Percentiles rank a stretch among this genome's conserved stretches.
Conservation (phyloP, 495 filamentous ascomycete genomes). For the Collariella sp. region DNA sequence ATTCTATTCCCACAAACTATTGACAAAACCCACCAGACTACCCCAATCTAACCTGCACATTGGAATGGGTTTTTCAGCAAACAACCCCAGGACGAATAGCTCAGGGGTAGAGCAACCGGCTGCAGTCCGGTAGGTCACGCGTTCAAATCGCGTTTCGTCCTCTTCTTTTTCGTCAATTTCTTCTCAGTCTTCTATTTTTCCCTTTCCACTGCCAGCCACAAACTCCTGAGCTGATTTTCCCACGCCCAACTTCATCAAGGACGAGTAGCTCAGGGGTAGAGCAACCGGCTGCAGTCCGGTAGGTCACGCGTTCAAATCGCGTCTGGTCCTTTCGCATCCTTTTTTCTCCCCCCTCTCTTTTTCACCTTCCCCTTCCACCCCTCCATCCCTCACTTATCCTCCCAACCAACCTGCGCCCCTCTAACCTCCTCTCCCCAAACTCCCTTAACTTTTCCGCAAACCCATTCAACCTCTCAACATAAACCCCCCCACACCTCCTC, state of each 20-base stretch:
- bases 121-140: conserved; percentile 6
- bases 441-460: no score
- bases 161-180: neutral
- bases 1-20: no score
- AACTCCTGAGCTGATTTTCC: neutral
- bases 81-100: conserved; percentile 17
- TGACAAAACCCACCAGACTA: no score
- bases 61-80: conserved; percentile 28
- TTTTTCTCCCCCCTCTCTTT: no score
- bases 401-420: no score
- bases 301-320: conserved; percentile 6
- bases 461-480: no score
- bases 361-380: no score
- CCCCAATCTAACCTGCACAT: no score
- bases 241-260: conserved; percentile 33
- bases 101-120: conserved; percentile 6
- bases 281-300: conserved; percentile 6
- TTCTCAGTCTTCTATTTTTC: neutral
- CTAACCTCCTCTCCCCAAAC: no score
- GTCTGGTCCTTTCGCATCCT: neutral
- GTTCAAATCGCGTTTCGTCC: conserved; percentile 6
- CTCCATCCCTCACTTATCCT: no score
- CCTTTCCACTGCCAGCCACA: no score
- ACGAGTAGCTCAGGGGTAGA: conserved; percentile 4
- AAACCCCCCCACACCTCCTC: no score